These are phyloP conservation scores for Lycium ferocissimum DNA, from an alignment of 257 asterid species.

Conservation along the genomic window DNA sequence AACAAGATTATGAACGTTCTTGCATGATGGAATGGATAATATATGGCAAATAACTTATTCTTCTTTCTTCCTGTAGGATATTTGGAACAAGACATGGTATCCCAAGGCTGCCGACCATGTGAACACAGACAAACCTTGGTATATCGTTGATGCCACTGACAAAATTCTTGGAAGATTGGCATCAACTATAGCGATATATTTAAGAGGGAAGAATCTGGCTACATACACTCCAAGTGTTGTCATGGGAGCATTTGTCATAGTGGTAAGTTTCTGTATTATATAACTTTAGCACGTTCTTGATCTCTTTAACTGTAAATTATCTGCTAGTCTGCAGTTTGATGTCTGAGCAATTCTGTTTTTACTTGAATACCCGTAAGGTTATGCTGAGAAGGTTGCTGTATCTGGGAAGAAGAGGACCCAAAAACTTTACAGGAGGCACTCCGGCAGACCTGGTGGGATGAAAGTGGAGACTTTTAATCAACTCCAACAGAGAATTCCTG, in stretches of 20 bases:
- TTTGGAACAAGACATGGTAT: constrained; percentile 96
- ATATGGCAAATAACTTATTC: constrained; percentile 22
- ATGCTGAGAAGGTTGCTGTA: constrained; percentile 95
- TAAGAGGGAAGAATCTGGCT: constrained; percentile 91
- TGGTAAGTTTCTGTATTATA: constrained; percentile 54
- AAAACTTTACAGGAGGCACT: constrained; percentile 89
- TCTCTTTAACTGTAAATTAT: constrained; percentile 16
- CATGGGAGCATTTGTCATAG: constrained; percentile 97
- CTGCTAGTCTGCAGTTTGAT: background rate
- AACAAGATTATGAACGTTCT: background rate
- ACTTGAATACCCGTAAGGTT: constrained; percentile 48
- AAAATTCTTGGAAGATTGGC: constrained; percentile 94
- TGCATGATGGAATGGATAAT: constrained; percentile 18
- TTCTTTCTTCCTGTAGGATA: constrained; percentile 61
- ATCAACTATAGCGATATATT: constrained; percentile 83
- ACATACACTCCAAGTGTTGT: constrained; percentile 97
- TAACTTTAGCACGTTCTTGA: background rate
- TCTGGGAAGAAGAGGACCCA: constrained; percentile 92
- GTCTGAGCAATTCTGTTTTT: constrained; percentile 31
- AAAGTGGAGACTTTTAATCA: constrained; percentile 91
- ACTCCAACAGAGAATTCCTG: constrained; percentile 91
- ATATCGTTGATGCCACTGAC: constrained; percentile 88
- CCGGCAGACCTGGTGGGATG: constrained; percentile 98
- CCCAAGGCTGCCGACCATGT: constrained; percentile 94
- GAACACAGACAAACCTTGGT: constrained; percentile 85